These are phyloP conservation scores for Ocimum tenuiflorum DNA, from an alignment of 257 asterid genomes.

Conservation along the genomic window DNA sequence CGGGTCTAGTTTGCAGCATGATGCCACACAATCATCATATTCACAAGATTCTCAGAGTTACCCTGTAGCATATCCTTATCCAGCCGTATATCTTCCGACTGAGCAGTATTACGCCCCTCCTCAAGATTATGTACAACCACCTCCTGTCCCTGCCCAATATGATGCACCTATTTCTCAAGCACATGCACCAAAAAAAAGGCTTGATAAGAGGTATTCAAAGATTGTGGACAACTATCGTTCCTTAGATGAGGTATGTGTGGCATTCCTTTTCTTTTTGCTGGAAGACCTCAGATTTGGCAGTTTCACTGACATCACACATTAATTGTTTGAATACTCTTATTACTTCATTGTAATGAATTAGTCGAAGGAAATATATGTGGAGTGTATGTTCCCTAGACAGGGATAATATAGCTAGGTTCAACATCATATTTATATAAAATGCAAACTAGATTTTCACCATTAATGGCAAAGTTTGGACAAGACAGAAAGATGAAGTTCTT, in stretches of 20 bases:
- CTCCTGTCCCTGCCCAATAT: conserved; percentile 29
- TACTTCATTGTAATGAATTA: not conserved
- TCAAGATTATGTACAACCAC: conserved; percentile 33
- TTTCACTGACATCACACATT: not conserved
- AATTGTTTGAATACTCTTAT: not conserved
- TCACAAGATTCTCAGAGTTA: conserved; percentile 44
- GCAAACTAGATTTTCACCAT: not conserved
- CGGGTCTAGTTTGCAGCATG: conserved; percentile 43
- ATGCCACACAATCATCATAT: conserved; percentile 33
- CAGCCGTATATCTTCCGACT: conserved; percentile 28
- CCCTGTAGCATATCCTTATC: conserved; percentile 36
- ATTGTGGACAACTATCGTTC: conserved; percentile 83
- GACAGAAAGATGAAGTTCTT: not conserved
- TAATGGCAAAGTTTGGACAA: not conserved
- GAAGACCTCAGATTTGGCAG: not conserved
- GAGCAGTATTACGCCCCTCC: conserved; percentile 36
- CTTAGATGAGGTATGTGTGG: conserved; percentile 70
- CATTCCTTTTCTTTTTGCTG: not conserved
- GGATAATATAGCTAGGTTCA: not conserved
- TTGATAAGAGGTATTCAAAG: conserved; percentile 75
- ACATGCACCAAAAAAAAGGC: conserved; percentile 42
- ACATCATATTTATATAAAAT: not conserved
- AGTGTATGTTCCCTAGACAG: not conserved
- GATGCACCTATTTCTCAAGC: conserved; percentile 22
- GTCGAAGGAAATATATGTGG: not conserved